phyloP scores from a whole-genome alignment of 345 rosid species.

The Erodium maritimum region DNA sequence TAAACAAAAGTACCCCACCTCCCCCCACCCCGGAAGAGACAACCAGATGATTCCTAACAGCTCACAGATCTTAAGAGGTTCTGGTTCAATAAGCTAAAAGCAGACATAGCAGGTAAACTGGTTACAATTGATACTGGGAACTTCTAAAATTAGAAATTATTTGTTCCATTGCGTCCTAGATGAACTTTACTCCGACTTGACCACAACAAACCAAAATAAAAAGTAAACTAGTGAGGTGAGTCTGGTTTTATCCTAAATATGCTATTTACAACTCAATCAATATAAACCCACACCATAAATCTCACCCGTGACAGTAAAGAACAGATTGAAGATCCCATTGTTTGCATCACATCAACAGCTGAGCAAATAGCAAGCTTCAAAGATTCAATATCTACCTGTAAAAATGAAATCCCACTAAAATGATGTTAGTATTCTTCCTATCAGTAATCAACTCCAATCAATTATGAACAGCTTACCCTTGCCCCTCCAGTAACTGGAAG shows the following conservation, averaged over 20 bases:
- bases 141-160: no score
- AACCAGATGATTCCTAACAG: no score
- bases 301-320: slow-evolving; percentile 65
- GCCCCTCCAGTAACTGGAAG: slow-evolving; percentile 87
- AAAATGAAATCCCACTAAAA: slow-evolving; percentile 6
- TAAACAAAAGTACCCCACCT: no score
- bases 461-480: slow-evolving; percentile 35
- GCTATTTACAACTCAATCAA: not conserved
- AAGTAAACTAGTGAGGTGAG: not conserved
- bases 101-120: no score
- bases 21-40: no score
- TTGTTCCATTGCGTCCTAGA: no score
- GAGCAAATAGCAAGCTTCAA: slow-evolving; percentile 73
- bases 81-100: no score
- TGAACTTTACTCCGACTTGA: no score
- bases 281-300: not conserved
- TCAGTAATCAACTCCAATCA: slow-evolving; percentile 1
- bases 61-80: no score
- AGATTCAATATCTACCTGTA: slow-evolving; percentile 71
- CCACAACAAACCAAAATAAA: not conserved
- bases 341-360: slow-evolving; percentile 86
- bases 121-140: no score
- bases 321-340: slow-evolving; percentile 69
- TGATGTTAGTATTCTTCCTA: slow-evolving; percentile 13
- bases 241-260: not conserved